Base-by-base conservation (phyloP, 169 alveolate genomes). In the Eimeria tenella region DNA sequence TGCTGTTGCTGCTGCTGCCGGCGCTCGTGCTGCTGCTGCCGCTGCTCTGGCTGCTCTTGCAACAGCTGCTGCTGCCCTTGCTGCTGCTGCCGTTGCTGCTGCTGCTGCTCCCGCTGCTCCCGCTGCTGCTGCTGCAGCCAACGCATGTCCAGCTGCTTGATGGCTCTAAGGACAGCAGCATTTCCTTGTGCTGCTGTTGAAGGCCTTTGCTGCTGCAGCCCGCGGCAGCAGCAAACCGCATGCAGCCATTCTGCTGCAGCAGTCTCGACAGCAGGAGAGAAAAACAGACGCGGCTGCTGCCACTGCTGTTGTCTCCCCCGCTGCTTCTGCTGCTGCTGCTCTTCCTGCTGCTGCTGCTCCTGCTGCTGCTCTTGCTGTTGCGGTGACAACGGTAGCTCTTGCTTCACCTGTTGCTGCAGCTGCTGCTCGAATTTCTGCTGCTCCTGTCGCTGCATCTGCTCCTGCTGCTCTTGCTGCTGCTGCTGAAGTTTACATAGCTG, bases 101-200 rank as follows among this genome's bases (percentile, higher is more conserved):
- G 60, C 86, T 75, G 65, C 49, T 75, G 86, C 63, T 52, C 63
- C 62, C 21, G 86, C 86, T 75, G 86, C 23, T 42, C 50, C 58
- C 49, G 65, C 63, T 49, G 60, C 63, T 75, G 86, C n/a, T 52
- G 60, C 65, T 49, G 86, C 65, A 31, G 63, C 86, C 86, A 75
- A 10, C 60, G 23, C 63, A 5, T 50, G 63, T 75, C 86, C 17
- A 75, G 63, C 49, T 75, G 56, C 63, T 5, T 5, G 50, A 75
- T 62, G n/a, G 86, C 63, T 3, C 58, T 15, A 17, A 75, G 86
- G 7, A 75, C 86, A 5, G 17, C 21, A 19, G 86, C 86, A 75
- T 75, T 75, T 0, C 86, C 86, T 31, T 75, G 86, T 31, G 86
- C 86, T 9, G 86, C 86, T 49, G 86, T 75, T 75, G 86, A 75